Base-by-base conservation (phyloP, 768 basidiomycete species). In the Tephrocybe rancida region DNA sequence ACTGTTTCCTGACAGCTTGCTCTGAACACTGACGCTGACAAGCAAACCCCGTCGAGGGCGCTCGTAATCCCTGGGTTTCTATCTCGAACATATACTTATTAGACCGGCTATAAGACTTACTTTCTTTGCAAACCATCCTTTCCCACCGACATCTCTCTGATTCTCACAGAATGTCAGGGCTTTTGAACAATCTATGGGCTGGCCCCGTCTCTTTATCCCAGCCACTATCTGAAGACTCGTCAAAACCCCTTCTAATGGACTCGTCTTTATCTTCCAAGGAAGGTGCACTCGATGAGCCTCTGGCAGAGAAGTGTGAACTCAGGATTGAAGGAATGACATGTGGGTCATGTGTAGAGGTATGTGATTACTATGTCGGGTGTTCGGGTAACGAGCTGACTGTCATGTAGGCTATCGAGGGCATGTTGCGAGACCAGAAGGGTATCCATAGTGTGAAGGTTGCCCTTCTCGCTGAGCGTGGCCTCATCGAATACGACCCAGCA, bases 371-470 rank as follows among this genome's bases (percentile, higher is more conserved):
- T 19, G 6, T 32, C 6, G 10, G 6, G 27, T 41, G 4, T 35
- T 44, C 1, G 24, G n/a, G 14, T 22, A 14, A 29, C 29, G 27
- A 19, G 50, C 30, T 19, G 35, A 50, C 43, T 26, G 1, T 27
- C 37, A 27, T 29, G 19, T 22, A 92, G 88, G 84, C 90, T 13
- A 95, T 95, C 52, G 94, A 96, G 67, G 84, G 86, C 35, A 88
- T 89, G 77, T 80, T 96, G 19, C 77, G 86, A 63, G 77, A 76
- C 16, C 92, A 95, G 67, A 73, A 84, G n/a, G 97, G 97, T n/a
- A 95, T 99, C 46, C 73, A 85, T 56, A 90, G 88, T 10, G 73
- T 97, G 56, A 93, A 94, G 66, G 95, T 99, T n/a, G 95, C 95
- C 21, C 80, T 99, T n/a, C 81, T 99, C 22, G 93, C 97, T 11